Evolutionary conservation across 106 monocot species (phyloP).

Genomic region (Vanilla planifolia): DNA sequence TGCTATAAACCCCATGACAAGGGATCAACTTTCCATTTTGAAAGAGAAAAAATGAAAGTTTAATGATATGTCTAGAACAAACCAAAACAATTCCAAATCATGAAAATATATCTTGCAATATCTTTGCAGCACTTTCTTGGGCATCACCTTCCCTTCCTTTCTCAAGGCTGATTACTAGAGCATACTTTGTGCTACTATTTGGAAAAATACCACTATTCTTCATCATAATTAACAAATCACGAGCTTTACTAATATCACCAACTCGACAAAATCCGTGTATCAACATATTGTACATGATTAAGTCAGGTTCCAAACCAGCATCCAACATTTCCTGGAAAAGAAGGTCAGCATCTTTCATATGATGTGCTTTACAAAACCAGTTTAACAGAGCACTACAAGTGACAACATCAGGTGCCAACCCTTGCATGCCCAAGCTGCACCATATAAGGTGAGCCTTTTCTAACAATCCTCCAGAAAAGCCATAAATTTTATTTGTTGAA

Average conservation of each 20-base stretch:
- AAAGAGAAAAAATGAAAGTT: no score
- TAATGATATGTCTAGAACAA: no score
- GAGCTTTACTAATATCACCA: slow-evolving; percentile 29
- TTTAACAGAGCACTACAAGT: slow-evolving; percentile 38
- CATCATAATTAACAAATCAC: slow-evolving; percentile 27
- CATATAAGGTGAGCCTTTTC: slow-evolving; percentile 41
- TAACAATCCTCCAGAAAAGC: slow-evolving; percentile 28
- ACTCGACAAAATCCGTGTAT: slow-evolving; percentile 39
- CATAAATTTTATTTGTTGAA: slow-evolving; percentile 30
- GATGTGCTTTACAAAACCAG: slow-evolving; percentile 28
- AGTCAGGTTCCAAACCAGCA: slow-evolving; percentile 42
- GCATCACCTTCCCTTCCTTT: slow-evolving; percentile 30
- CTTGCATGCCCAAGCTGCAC: slow-evolving; percentile 28
- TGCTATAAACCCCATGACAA: no score
- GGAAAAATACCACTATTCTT: slow-evolving; percentile 26
- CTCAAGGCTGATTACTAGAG: slow-evolving; percentile 28
- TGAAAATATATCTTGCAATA: slow-evolving; percentile 17
- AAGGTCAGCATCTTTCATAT: slow-evolving; percentile 34
- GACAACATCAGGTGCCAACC: slow-evolving; percentile 35
- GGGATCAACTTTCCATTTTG: no score
- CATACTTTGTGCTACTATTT: slow-evolving; percentile 13
- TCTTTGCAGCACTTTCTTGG: slow-evolving; percentile 25
- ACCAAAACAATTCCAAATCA: slow-evolving; percentile 9
- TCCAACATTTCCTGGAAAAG: slow-evolving; percentile 45
- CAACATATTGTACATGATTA: slow-evolving; percentile 45